Conservation (phyloP, 2,329 filamentous ascomycete species). For the Ophiocordyceps sinensis region DNA sequence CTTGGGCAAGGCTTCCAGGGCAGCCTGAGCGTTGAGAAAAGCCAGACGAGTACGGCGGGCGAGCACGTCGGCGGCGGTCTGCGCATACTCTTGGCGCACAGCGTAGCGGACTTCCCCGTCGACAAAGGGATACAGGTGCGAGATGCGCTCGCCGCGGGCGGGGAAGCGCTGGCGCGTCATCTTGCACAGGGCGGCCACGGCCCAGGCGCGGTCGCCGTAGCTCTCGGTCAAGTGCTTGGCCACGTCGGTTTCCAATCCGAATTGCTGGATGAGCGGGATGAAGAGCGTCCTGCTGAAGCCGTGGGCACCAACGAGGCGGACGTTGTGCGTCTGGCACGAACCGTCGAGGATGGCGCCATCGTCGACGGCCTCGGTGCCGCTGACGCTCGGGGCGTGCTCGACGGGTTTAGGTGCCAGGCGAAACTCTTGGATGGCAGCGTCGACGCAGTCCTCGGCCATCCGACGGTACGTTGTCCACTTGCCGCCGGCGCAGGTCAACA, state of each 20-base stretch:
- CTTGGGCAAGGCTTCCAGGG: constrained; percentile 51
- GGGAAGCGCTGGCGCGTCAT: constrained; percentile 20
- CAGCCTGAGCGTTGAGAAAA: constrained; percentile 61
- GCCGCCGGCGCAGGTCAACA: constrained; percentile 68
- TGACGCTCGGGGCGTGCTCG: constrained; percentile 48
- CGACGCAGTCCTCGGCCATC: constrained; percentile 77
- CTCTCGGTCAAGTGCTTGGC: constrained; percentile 24
- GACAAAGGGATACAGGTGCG: constrained; percentile 54
- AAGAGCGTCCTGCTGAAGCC: constrained; percentile 80
- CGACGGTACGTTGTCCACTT: constrained; percentile 86
- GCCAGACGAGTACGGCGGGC: constrained; percentile 56
- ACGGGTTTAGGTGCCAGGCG: constrained; percentile 41
- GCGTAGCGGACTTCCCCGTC: constrained; percentile 63
- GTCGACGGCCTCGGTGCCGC: constrained; percentile 58
- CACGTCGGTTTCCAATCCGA: constrained; percentile 23
- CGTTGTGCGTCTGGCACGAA: constrained; percentile 58
- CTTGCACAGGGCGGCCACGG: constrained; percentile 29
- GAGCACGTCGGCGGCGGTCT: constrained; percentile 57
- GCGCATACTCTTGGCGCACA: constrained; percentile 57
- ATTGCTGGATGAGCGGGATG: constrained; percentile 37
- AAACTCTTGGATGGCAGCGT: constrained; percentile 59
- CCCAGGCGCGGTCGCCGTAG: constrained; percentile 50
- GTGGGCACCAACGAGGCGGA: constrained; percentile 63
- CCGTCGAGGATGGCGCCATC: constrained; percentile 43
- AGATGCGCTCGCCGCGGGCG: constrained; percentile 46